Percentiles rank a stretch among this genome's conserved stretches.
Evolutionary conservation across 257 asterid genomes (phyloP).

Genomic region (Solanum medicagineum): DNA sequence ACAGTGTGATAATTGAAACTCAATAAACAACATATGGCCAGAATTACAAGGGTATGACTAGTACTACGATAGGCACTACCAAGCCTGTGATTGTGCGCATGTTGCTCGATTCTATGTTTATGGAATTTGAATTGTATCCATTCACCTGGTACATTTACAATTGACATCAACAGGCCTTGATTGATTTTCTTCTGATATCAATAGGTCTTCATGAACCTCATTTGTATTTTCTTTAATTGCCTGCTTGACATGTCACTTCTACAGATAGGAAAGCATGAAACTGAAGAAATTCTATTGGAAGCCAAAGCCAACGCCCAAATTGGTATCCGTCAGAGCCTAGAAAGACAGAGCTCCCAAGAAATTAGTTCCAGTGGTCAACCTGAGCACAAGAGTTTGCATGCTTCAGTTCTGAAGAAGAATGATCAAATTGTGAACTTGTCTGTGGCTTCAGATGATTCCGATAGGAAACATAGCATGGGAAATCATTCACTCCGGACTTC

Average conservation of each 20-base stretch:
- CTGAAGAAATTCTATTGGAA: conserved; percentile 19
- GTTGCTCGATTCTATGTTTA: not conserved
- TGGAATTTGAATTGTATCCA: not conserved
- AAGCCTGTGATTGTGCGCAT: not conserved
- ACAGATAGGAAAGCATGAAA: conserved; percentile 36
- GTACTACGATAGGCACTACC: too few species aligned
- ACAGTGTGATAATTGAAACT: too few species aligned
- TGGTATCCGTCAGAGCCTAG: conserved; percentile 22
- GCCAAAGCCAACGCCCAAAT: conserved; percentile 24
- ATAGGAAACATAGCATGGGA: conserved; percentile 24
- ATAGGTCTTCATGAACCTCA: not conserved
- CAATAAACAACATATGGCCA: too few species aligned
- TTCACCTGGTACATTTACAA: not conserved
- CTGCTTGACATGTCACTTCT: conserved; percentile 6
- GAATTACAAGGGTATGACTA: too few species aligned
- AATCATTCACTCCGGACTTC: conserved; percentile 22
- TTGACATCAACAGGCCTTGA: not conserved
- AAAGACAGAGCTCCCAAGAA: conserved; percentile 20
- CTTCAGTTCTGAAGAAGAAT: conserved; percentile 17
- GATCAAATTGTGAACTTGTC: conserved; percentile 21
- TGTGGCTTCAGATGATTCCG: conserved; percentile 17
- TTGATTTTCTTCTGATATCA: not conserved
- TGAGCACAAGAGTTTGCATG: conserved; percentile 21
- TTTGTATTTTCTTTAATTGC: not conserved
- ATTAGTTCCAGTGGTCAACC: conserved; percentile 19